These are phyloP conservation scores for Leccinum subfulvum DNA, from an alignment of 1,284 basidiomycete genomes.

Conservation along the genomic window DNA sequence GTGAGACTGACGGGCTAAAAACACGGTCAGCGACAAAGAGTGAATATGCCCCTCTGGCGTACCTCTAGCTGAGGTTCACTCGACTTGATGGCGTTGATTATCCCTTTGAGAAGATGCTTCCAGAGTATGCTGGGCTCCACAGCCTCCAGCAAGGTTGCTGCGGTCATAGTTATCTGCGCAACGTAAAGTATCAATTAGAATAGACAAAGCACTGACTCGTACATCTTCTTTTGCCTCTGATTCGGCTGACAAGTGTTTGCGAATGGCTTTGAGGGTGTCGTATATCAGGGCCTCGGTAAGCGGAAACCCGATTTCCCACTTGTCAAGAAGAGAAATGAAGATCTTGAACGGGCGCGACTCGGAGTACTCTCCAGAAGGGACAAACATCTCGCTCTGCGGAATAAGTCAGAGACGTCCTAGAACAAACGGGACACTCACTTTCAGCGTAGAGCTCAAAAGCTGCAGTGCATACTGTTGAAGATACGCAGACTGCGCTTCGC, in stretches of 20 bases:
- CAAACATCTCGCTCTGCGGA: conserved; percentile 69
- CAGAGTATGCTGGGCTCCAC: conserved; percentile 89
- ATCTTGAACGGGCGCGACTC: conserved; percentile 91
- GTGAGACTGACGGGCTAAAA: conserved; percentile 60
- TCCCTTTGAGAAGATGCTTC: conserved; percentile 66
- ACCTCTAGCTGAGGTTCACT: conserved; percentile 49
- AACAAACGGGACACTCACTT: conserved; percentile 39
- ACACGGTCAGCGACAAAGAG: conserved; percentile 4
- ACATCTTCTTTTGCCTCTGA: conserved; percentile 65
- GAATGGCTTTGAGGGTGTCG: conserved; percentile 76
- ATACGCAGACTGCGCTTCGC: conserved; percentile 70
- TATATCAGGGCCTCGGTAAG: conserved; percentile 79
- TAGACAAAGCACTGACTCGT: conserved; percentile 20
- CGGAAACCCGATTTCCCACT: conserved; percentile 90
- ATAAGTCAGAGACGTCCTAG: conserved; percentile 4
- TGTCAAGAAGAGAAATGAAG: conserved; percentile 92
- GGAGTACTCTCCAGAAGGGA: conserved; percentile 65
- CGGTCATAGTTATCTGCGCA: conserved; percentile 75
- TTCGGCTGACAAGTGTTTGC: conserved; percentile 50
- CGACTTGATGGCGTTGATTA: conserved; percentile 52
- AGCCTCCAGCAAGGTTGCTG: conserved; percentile 88
- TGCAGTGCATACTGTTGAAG: conserved; percentile 68
- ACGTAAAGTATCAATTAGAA: conserved; percentile 13
- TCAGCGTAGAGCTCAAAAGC: conserved; percentile 67
- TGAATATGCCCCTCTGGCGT: conserved; percentile 8